Percentiles rank a stretch among this genome's conserved stretches.
Evolutionary conservation across 257 asterid species (phyloP).

Genomic region (Ilex asprella): DNA sequence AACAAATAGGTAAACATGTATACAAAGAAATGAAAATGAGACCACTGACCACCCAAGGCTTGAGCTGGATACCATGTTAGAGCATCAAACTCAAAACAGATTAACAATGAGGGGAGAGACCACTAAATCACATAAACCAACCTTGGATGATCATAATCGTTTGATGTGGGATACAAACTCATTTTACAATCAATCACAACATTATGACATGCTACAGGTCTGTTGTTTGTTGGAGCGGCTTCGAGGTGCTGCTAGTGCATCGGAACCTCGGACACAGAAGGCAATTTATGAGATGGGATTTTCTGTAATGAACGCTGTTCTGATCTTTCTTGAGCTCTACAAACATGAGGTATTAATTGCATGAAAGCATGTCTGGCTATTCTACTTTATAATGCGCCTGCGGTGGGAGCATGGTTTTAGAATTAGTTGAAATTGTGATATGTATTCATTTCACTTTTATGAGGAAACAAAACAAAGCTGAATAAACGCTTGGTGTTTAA

Average conservation of each 20-base stretch:
- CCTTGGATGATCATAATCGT: too few species aligned
- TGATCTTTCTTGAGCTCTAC: constrained; percentile 71
- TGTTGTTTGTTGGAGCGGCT: constrained; percentile 92
- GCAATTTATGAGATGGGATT: constrained; percentile 86
- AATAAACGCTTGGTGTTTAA: too few species aligned
- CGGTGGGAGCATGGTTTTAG: constrained; percentile 16
- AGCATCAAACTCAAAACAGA: too few species aligned
- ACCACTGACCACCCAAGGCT: too few species aligned
- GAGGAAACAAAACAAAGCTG: too few species aligned
- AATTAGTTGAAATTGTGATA: constrained; percentile 8
- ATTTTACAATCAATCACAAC: background rate
- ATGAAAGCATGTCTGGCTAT: background rate
- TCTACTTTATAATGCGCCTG: constrained; percentile 11
- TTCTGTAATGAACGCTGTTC: constrained; percentile 60
- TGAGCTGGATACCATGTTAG: too few species aligned
- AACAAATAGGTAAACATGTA: too few species aligned
- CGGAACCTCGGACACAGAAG: constrained; percentile 85
- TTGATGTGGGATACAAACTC: too few species aligned
- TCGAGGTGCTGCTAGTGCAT: constrained; percentile 92
- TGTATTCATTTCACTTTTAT: too few species aligned
- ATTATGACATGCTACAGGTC: constrained; percentile 44
- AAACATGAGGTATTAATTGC: constrained; percentile 65
- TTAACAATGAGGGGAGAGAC: too few species aligned
- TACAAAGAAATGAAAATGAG: too few species aligned
- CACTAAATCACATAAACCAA: too few species aligned